Conservation (phyloP, 208 protist genomes). For the Herpetomonas samuelpessoai region DNA sequence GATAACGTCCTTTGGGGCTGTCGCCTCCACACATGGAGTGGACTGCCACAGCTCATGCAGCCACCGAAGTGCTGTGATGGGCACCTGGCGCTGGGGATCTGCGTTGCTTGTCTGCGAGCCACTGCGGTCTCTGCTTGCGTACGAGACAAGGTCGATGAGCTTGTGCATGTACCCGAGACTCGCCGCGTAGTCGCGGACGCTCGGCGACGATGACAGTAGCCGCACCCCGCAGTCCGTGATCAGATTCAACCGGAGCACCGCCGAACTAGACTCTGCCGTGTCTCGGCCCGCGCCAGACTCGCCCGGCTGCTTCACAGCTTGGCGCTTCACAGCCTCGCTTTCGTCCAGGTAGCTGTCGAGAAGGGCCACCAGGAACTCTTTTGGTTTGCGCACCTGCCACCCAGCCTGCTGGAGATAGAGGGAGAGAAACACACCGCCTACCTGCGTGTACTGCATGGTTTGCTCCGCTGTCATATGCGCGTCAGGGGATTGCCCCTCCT, state of each 20-base stretch:
- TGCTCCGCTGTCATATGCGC: not conserved
- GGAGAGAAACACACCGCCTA: conserved; percentile 82
- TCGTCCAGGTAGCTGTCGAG: conserved; percentile 57
- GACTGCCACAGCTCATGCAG: conserved; percentile 59
- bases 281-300: not conserved
- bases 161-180: conserved; percentile 72
- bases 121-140: not conserved
- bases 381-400: conserved; percentile 82
- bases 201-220: conserved; percentile 42
- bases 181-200: conserved; percentile 56
- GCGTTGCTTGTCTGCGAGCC: not conserved
- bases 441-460: conserved; percentile 31
- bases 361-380: conserved; percentile 73
- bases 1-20: conserved; percentile 39
- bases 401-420: conserved; percentile 73
- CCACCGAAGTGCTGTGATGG: conserved; percentile 38
- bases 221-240: conserved; percentile 40
- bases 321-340: not conserved
- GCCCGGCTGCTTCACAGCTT: not conserved
- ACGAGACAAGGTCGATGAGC: conserved; percentile 37
- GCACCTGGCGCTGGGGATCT: conserved; percentile 6
- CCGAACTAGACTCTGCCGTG: not conserved
- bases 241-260: conserved; percentile 29
- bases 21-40: conserved; percentile 53
- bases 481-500: conserved; percentile 13